A percentile compares a stretch with the other conserved stretches of the same genome.
Evolutionary conservation across 768 basidiomycete species (phyloP).

Genomic region (Asterophora parasitica): DNA sequence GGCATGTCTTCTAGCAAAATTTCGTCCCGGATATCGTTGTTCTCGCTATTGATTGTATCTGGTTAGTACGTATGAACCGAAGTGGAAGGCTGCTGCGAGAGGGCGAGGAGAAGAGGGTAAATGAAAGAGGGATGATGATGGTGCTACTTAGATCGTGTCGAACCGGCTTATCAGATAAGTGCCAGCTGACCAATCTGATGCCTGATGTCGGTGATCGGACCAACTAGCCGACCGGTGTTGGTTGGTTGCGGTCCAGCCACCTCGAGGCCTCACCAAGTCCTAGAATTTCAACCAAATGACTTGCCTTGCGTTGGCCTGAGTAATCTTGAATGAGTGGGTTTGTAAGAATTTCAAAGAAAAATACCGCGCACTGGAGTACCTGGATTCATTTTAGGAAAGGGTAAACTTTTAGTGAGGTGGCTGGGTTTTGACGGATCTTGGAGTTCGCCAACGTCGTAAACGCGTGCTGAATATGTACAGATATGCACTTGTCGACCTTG

Average conservation of each 20-base stretch:
- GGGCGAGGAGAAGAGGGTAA: background rate
- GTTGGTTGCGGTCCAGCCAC: too few species aligned
- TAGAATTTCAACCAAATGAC: background rate
- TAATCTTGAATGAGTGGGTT: background rate
- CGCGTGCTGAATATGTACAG: too few species aligned
- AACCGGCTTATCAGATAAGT: slow-evolving; percentile 18
- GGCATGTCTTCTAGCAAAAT: slow-evolving; percentile 10
- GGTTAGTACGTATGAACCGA: background rate
- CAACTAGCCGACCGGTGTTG: background rate
- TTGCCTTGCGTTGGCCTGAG: background rate
- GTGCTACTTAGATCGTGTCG: slow-evolving; percentile 2
- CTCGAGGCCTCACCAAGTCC: background rate
- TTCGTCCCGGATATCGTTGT: background rate
- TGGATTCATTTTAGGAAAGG: background rate
- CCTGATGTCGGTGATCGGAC: background rate
- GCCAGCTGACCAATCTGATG: background rate
- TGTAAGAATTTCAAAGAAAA: too few species aligned
- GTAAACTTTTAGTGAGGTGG: too few species aligned
- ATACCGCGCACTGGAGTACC: background rate
- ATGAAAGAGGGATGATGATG: background rate
- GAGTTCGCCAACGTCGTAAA: too few species aligned
- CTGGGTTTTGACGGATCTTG: too few species aligned
- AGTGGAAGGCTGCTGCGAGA: background rate
- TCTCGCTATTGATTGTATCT: background rate
- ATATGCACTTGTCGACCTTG: background rate